Evolutionary conservation across 441 rosid species (phyloP).

Genomic region (Adansonia madagascariensis): DNA sequence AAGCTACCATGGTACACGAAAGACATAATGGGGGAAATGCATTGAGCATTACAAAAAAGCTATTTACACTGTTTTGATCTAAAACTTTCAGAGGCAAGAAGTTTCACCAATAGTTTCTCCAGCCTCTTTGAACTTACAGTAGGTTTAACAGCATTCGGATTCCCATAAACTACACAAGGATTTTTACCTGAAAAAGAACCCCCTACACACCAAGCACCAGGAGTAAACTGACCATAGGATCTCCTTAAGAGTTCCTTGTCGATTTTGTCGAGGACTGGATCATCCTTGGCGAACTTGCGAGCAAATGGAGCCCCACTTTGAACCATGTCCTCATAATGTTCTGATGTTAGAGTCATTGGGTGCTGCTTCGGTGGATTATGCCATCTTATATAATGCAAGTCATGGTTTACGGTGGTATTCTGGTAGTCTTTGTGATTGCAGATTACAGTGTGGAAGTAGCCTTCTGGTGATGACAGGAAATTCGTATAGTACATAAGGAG

Average conservation of each 20-base stretch:
- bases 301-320: conserved; percentile 80
- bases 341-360: conserved; percentile 50
- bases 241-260: conserved; percentile 57
- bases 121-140: conserved; percentile 61
- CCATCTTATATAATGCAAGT: conserved; percentile 73
- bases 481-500: conserved; percentile 86
- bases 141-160: conserved; percentile 57
- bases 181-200: conserved; percentile 40
- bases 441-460: conserved; percentile 82
- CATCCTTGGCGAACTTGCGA: conserved; percentile 58
- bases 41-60: conserved; percentile 14
- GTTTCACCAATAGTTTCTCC: conserved; percentile 61
- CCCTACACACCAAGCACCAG: conserved; percentile 68
- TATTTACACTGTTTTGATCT: conserved; percentile 81
- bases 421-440: conserved; percentile 89
- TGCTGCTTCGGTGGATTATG: conserved; percentile 73
- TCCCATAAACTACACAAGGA: conserved; percentile 52
- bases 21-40: neutral
- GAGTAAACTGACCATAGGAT: conserved; percentile 44
- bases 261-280: conserved; percentile 60
- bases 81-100: conserved; percentile 64
- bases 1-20: neutral
- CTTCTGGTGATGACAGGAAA: conserved; percentile 71
- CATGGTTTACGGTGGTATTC: conserved; percentile 74
- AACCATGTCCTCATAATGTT: conserved; percentile 69